A percentile compares a stretch with the other conserved stretches of the same genome.
phyloP scores from a whole-genome alignment of 2,329 filamentous ascomycete species.

The Aspergillus sclerotialis region DNA sequence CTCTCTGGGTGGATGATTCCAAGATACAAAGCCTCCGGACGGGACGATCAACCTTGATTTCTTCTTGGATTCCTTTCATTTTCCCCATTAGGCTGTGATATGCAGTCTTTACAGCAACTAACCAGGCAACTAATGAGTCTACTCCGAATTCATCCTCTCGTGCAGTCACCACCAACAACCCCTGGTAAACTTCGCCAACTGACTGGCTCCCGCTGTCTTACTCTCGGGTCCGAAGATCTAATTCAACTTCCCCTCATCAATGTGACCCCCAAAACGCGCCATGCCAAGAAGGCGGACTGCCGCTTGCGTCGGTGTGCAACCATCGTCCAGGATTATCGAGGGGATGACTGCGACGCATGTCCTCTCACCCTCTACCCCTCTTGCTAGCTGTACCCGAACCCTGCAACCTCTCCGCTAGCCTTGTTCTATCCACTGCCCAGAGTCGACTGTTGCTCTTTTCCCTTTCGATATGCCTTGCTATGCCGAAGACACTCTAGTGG shows the following conservation, averaged over 20 bases:
- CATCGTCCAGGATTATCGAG: conserved; percentile 5
- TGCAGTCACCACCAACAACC: too few relatives aligned
- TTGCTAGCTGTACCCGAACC: conserved; percentile 1
- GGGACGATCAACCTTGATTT: conserved; percentile 18
- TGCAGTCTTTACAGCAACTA: conserved; percentile 5
- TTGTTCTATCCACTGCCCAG: not conserved
- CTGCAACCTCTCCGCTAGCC: too few relatives aligned
- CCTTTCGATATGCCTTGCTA: too few relatives aligned
- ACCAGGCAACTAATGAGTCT: too few relatives aligned
- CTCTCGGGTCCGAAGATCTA: too few relatives aligned
- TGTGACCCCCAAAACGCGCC: conserved; percentile 22
- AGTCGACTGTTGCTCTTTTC: conserved; percentile 4
- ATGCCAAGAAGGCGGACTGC: conserved; percentile 23
- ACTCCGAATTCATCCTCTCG: too few relatives aligned
- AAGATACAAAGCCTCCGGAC: conserved; percentile 9
- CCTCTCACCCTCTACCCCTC: conserved; percentile 3
- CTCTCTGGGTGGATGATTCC: conserved; percentile 12
- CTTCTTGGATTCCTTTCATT: conserved; percentile 16
- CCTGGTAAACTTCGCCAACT: too few relatives aligned
- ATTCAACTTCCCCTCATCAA: too few relatives aligned
- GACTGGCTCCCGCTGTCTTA: not conserved
- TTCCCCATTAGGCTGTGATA: conserved; percentile 1
- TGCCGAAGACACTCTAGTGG: too few relatives aligned
- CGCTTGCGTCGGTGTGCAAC: conserved; percentile 13
- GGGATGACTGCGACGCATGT: conserved; percentile 17